Percentiles rank a stretch among this genome's conserved stretches.
Evolutionary conservation across 495 filamentous ascomycete genomes (phyloP).

Genomic region (Cryomyces antarcticus): DNA sequence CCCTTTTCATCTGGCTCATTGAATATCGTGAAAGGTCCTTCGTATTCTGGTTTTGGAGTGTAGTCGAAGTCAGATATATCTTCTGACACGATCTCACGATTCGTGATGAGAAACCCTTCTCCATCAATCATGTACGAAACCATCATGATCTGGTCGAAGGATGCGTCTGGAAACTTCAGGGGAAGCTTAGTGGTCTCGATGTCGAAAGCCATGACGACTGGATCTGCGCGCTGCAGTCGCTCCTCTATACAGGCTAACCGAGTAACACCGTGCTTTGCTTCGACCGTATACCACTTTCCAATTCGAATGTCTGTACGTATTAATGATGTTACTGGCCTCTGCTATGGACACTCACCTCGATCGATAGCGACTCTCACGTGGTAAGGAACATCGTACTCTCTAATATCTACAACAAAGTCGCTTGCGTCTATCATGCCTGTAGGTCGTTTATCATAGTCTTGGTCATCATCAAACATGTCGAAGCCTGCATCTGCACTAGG

Average conservation of each 20-base stretch:
- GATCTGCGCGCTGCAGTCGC: slow-evolving; percentile 71
- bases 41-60: slow-evolving; percentile 89
- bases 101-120: slow-evolving; percentile 94
- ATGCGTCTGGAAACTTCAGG: slow-evolving; percentile 91
- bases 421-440: slow-evolving; percentile 72
- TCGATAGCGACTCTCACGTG: slow-evolving; percentile 98
- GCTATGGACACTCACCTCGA: slow-evolving; percentile 34
- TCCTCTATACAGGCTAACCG: slow-evolving; percentile 73
- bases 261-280: slow-evolving; percentile 77
- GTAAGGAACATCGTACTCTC: slow-evolving; percentile 98
- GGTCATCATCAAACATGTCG: slow-evolving; percentile 87
- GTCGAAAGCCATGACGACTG: slow-evolving; percentile 91
- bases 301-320: slow-evolving; percentile 57
- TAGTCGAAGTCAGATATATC: slow-evolving; percentile 98
- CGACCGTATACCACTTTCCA: slow-evolving; percentile 92
- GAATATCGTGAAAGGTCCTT: slow-evolving; percentile 87
- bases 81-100: slow-evolving; percentile 92
- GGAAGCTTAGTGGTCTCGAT: slow-evolving; percentile 96
- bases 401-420: slow-evolving; percentile 96
- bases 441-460: slow-evolving; percentile 65
- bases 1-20: slow-evolving; percentile 90
- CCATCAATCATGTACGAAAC: slow-evolving; percentile 99
- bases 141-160: slow-evolving; percentile 98
- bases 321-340: background rate
- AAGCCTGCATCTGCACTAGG: slow-evolving; percentile 53